Base-by-base conservation (phyloP, 208 protist species). In the Borovskyia barvae region DNA sequence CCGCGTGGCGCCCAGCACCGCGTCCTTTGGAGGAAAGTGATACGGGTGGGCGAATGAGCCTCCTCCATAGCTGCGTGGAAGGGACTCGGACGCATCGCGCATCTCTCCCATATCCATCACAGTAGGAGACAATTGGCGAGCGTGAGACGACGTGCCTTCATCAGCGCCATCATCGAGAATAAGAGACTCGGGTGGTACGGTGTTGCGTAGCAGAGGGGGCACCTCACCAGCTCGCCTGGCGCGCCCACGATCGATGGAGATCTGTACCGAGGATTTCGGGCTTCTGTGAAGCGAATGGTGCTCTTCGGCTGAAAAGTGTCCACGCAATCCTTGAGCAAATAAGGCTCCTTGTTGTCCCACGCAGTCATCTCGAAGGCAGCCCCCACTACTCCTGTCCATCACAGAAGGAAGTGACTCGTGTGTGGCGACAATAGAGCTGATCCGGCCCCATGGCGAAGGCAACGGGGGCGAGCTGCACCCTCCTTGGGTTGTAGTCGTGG, bases 371-470 rank as follows among this genome's bases (percentile, higher is more conserved):
- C n/a, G n/a, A n/a, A n/a, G n/a, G n/a, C n/a, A n/a, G n/a, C n/a
- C n/a, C n/a, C n/a, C n/a, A n/a, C n/a, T n/a, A n/a, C n/a, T n/a
- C n/a, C n/a, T n/a, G n/a, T n/a, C n/a, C n/a, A n/a, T n/a, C n/a
- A n/a, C n/a, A 5, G 63, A 69, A 2, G 46, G 63, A 3, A 69
- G 30, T 26, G 50, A 30, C 17, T 61, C 46, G 0, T 11, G 12
- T 1, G 29, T 22, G 11, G 46, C 53, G n/a, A 24, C 17, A 24
- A 69, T 69, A 24, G 63, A 48, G 39, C 63, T 69, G 24, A 61
- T 26, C 22, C 53, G 45, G 8, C 63, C 53, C 53, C 24, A 56
- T 12, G 50, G 53, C 4, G 63, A 69, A 28, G 33, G 42, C 1
- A 28, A 20, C 24, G 26, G 28, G 3, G 25, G 60, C 22, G 60